Conservation (phyloP, 2,329 filamentous ascomycete species). For the Cryphonectria radicalis region DNA sequence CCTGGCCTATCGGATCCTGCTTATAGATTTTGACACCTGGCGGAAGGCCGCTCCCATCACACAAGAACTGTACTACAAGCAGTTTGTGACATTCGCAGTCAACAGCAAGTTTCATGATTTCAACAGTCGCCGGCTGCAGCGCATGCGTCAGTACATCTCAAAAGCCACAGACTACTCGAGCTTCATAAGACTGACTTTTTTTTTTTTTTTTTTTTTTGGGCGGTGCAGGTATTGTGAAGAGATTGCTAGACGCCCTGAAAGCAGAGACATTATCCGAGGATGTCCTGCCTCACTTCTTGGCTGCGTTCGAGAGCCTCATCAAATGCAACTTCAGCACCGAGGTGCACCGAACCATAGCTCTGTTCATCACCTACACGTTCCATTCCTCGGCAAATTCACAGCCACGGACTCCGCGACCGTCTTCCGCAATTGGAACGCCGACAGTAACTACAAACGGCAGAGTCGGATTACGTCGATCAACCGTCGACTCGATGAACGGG, state of each 20-base stretch:
- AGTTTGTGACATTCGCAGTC: constrained; percentile 87
- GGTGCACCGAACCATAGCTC: constrained; percentile 80
- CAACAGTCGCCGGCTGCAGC: constrained; percentile 81
- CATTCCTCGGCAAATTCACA: constrained; percentile 60
- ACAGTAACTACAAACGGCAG: constrained; percentile 45
- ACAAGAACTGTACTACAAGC: constrained; percentile 88
- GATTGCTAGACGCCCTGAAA: constrained; percentile 87
- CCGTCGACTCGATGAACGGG: constrained; percentile 35
- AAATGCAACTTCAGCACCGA: constrained; percentile 82
- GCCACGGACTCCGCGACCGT: constrained; percentile 56
- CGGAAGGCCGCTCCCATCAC: constrained; percentile 75
- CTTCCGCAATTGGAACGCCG: constrained; percentile 36
- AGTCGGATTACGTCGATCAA: constrained; percentile 42
- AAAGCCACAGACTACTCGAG: constrained; percentile 5
- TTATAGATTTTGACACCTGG: constrained; percentile 95
- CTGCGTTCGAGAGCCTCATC: constrained; percentile 78
- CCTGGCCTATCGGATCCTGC: constrained; percentile 85
- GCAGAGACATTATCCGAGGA: constrained; percentile 75
- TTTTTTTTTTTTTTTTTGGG: constrained; percentile 10
- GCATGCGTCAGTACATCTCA: constrained; percentile 74
- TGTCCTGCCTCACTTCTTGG: constrained; percentile 75
- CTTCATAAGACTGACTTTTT: constrained; percentile 30
- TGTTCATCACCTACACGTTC: constrained; percentile 92
- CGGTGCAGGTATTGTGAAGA: constrained; percentile 78
- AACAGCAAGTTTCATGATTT: constrained; percentile 91